phyloP scores from a whole-genome alignment of 345 rosid species.

The Jatropha curcas region DNA sequence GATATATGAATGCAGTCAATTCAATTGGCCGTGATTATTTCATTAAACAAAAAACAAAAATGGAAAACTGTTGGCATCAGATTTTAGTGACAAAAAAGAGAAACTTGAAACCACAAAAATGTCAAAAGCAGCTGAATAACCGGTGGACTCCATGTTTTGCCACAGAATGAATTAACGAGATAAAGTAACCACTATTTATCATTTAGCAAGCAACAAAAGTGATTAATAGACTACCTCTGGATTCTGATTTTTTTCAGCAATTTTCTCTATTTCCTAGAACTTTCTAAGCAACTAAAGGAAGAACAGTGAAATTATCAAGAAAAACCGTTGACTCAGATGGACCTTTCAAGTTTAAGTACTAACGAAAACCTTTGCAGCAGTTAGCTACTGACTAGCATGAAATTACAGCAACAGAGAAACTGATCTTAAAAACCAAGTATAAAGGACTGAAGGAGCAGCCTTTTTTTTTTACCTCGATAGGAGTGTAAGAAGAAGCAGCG shows the following conservation, averaged over 20 bases:
- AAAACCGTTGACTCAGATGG: no score
- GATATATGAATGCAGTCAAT: not conserved
- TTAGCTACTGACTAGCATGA: not conserved
- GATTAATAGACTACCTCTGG: not conserved
- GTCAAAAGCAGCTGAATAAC: not conserved
- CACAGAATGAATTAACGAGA: not conserved
- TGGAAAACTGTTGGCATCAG: no score
- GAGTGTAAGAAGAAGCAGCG: conserved; percentile 3
- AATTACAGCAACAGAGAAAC: not conserved
- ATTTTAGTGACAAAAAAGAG: not conserved
- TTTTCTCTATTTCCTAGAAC: not conserved
- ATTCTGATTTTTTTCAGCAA: not conserved
- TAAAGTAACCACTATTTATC: not conserved
- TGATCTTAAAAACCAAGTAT: not conserved
- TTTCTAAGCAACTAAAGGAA: not conserved
- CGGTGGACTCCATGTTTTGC: not conserved
- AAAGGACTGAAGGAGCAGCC: not conserved
- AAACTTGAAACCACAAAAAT: not conserved
- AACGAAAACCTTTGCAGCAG: not conserved
- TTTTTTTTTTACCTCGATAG: conserved; percentile 2
- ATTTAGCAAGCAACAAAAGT: not conserved
- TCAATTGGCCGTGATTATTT: not conserved
- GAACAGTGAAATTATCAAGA: no score
- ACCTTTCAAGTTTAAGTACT: no score
- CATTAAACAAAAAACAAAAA: no score